Evolutionary conservation across 108 stramenopile species (phyloP).

Genomic region (Skeletonema grethae): DNA sequence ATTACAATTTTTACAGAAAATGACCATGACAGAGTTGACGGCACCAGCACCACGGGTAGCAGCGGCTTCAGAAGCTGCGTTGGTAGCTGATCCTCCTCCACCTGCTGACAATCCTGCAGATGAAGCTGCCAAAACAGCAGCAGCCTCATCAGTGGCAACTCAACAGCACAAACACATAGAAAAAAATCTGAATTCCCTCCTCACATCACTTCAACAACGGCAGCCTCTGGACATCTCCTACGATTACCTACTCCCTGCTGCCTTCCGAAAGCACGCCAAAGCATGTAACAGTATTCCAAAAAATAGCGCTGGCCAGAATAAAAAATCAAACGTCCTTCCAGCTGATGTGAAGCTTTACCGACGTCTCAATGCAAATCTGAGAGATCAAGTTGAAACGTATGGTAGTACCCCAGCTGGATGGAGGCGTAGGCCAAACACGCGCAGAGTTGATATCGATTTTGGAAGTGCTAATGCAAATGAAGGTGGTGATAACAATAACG

Average conservation of each 20-base stretch:
- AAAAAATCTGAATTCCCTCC: conserved; percentile 39
- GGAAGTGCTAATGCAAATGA: conserved; percentile 22
- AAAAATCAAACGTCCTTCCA: conserved; percentile 24
- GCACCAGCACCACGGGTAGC: background rate
- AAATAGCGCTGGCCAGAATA: background rate
- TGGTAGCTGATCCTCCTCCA: background rate
- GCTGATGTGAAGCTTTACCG: conserved; percentile 44
- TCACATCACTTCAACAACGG: conserved; percentile 34
- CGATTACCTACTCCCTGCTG: conserved; percentile 59
- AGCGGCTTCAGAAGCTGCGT: background rate
- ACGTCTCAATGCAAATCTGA: conserved; percentile 53
- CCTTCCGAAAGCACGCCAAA: conserved; percentile 54
- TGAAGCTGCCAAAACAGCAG: conserved; percentile 5
- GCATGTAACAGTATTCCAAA: conserved; percentile 44
- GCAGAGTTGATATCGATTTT: conserved; percentile 40
- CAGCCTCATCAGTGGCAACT: conserved; percentile 10
- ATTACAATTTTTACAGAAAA: too few relatives aligned
- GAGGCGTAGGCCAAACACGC: conserved; percentile 41
- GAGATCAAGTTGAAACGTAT: conserved; percentile 68
- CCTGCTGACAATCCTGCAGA: background rate
- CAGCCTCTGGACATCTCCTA: conserved; percentile 85
- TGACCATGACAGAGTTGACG: background rate
- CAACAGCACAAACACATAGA: conserved; percentile 39
- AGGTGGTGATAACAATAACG: background rate
- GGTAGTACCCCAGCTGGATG: conserved; percentile 47